Percentiles rank a stretch among this genome's conserved stretches.
Conservation (phyloP, 345 rosid genomes). For the Eucalyptus dawsonii region DNA sequence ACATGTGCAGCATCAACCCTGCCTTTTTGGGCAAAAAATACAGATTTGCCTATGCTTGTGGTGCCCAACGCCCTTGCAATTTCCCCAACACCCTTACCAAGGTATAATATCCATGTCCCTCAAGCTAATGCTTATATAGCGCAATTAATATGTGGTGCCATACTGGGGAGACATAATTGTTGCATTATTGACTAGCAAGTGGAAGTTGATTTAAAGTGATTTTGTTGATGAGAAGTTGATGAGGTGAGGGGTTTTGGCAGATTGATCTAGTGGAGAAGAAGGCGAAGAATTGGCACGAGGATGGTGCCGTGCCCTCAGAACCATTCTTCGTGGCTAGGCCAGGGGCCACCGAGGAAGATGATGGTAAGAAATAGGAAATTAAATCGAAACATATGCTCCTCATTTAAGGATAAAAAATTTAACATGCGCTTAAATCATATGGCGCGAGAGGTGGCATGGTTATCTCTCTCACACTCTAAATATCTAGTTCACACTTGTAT, state of each 20-base stretch:
- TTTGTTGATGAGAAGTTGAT: neutral
- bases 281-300: constrained; percentile 76
- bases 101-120: constrained; percentile 13
- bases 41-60: constrained; percentile 87
- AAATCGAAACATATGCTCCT: neutral
- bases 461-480: neutral
- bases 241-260: constrained; percentile 9
- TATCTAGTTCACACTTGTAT: neutral
- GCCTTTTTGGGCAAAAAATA: constrained; percentile 52
- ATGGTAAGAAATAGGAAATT: constrained; percentile 28
- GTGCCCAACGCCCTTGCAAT: constrained; percentile 87
- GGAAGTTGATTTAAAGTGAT: neutral
- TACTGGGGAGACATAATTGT: neutral
- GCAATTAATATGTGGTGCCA: neutral
- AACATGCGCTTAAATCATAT: neutral
- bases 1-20: constrained; percentile 94
- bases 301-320: constrained; percentile 82
- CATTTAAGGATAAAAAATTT: neutral
- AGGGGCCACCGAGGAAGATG: constrained; percentile 77
- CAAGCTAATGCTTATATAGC: neutral
- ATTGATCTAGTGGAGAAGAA: constrained; percentile 59
- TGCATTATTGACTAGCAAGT: neutral
- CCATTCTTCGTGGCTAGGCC: constrained; percentile 90
- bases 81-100: constrained; percentile 95
- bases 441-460: no score